These are phyloP conservation scores for Durotheca rogersii DNA, from an alignment of 495 filamentous ascomycete species.

Conservation along the genomic window DNA sequence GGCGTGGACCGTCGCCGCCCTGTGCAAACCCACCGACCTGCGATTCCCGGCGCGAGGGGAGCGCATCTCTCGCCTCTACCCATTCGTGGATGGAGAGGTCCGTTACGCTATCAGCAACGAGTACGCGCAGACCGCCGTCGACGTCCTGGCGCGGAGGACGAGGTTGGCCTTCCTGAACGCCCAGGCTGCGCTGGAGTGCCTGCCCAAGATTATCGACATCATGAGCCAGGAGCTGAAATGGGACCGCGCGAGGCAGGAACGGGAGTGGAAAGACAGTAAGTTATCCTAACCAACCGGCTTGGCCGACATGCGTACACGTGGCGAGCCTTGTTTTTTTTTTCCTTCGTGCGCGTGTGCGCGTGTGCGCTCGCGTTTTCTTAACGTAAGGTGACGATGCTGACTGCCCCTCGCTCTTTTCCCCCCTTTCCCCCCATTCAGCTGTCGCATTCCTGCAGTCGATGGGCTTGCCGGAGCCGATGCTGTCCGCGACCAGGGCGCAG, in stretches of 20 bases:
- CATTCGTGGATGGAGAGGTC: constrained; percentile 95
- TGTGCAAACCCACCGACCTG: constrained; percentile 76
- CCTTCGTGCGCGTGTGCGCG: too few species aligned
- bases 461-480: constrained; percentile 79
- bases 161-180: constrained; percentile 93
- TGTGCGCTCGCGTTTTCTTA: too few species aligned
- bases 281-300: constrained; percentile 5
- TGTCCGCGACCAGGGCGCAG: constrained; percentile 68
- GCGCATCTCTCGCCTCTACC: constrained; percentile 79
- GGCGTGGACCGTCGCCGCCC: constrained; percentile 89
- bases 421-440: too few species aligned
- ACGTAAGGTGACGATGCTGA: background rate
- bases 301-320: background rate
- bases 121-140: constrained; percentile 91
- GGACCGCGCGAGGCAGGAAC: constrained; percentile 69
- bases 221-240: constrained; percentile 90
- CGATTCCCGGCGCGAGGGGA: constrained; percentile 88
- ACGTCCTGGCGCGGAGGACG: constrained; percentile 85
- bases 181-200: constrained; percentile 87
- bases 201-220: constrained; percentile 86
- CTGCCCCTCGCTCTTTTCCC: background rate
- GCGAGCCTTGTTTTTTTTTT: background rate
- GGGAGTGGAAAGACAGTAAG: constrained; percentile 79
- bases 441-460: constrained; percentile 78
- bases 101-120: constrained; percentile 88